These are phyloP conservation scores for Casuarina equisetifolia DNA, from an alignment of 306 rosid genomes.

Conservation along the genomic window DNA sequence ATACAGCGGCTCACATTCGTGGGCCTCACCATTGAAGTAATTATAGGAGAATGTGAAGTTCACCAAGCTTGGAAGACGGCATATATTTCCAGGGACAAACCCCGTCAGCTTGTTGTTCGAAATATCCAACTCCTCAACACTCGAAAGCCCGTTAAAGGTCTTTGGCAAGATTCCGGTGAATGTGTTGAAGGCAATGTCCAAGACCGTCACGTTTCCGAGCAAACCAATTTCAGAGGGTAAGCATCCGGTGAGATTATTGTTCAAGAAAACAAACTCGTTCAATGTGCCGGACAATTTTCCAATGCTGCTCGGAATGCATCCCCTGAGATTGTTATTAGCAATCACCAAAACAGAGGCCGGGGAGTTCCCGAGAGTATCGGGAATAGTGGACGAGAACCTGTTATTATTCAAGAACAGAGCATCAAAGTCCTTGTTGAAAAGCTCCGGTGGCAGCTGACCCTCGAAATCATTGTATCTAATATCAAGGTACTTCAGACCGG, in stretches of 20 bases:
- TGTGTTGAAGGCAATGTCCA: constrained; percentile 50
- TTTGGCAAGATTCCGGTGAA: constrained; percentile 59
- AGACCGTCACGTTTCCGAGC: constrained; percentile 26
- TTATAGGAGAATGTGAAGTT: constrained; percentile 63
- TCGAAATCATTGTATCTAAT: constrained; percentile 70
- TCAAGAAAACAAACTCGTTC: constrained; percentile 47
- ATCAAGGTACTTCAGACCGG: constrained; percentile 48
- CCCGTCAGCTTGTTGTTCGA: constrained; percentile 63
- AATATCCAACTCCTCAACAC: constrained; percentile 38
- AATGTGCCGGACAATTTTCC: constrained; percentile 55
- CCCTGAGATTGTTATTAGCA: constrained; percentile 53
- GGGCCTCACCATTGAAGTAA: constrained; percentile 61
- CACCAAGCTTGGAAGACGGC: constrained; percentile 46
- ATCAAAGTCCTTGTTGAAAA: constrained; percentile 47
- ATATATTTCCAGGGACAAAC: constrained; percentile 42
- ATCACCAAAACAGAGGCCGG: constrained; percentile 55
- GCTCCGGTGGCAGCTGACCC: constrained; percentile 51
- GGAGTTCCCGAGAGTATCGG: constrained; percentile 54
- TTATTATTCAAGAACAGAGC: constrained; percentile 67
- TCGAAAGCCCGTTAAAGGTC: constrained; percentile 28
- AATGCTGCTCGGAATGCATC: constrained; percentile 63
- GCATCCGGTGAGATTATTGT: constrained; percentile 61
- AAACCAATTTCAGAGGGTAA: constrained; percentile 52
- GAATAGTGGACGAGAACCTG: constrained; percentile 55
- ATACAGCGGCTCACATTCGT: constrained; percentile 42